phyloP scores from a whole-genome alignment of 148 eudicot species.

The Linanthus parryae region DNA sequence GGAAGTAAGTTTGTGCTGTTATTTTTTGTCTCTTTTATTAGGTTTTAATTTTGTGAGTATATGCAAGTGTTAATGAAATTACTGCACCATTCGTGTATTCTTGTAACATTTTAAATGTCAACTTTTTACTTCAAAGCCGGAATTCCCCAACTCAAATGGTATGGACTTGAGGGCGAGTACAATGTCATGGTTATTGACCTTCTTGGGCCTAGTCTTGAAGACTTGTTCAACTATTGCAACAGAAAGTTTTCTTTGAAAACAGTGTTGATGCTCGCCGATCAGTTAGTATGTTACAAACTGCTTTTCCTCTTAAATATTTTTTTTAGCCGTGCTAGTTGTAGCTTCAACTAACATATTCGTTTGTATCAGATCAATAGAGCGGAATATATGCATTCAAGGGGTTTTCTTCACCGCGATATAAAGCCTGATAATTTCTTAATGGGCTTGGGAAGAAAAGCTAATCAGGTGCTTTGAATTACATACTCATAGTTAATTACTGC shows the following conservation, averaged over 20 bases:
- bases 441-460: conserved; percentile 53
- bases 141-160: conserved; percentile 49
- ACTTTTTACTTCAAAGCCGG: conserved; percentile 27
- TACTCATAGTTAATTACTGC: too few relatives aligned
- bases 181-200: conserved; percentile 56
- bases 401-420: conserved; percentile 55
- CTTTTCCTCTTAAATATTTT: too few relatives aligned
- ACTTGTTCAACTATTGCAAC: conserved; percentile 47
- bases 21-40: neutral
- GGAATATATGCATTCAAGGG: conserved; percentile 53
- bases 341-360: neutral
- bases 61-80: neutral
- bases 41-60: conserved; percentile 1
- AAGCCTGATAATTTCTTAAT: conserved; percentile 55
- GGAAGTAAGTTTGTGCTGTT: conserved; percentile 31
- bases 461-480: conserved; percentile 44
- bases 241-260: conserved; percentile 39
- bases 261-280: conserved; percentile 56
- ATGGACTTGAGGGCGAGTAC: conserved; percentile 47
- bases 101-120: conserved; percentile 3
- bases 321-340: neutral
- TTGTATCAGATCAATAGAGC: conserved; percentile 39
- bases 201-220: conserved; percentile 55
- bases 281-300: conserved; percentile 25
- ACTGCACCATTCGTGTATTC: neutral